A percentile compares a stretch with the other conserved stretches of the same genome.
phyloP scores from a whole-genome alignment of 495 filamentous ascomycete genomes.

The Podospora didyma region DNA sequence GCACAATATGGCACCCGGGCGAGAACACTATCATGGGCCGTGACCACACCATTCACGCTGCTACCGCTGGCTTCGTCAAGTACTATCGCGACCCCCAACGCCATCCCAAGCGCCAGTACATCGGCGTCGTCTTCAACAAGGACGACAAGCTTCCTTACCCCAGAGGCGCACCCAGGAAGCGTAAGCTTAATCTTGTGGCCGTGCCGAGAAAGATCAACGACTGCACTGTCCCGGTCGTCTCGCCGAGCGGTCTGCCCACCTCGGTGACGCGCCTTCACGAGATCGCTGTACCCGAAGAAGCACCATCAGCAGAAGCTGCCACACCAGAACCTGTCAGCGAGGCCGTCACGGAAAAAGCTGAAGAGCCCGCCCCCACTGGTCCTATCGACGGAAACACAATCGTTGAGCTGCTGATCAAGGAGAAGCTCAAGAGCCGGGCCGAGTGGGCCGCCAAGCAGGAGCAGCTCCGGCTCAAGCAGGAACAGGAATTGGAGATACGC shows the following conservation, averaged over 20 bases:
- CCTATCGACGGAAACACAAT: slow-evolving; percentile 19
- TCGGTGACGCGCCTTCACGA: slow-evolving; percentile 37
- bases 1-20: slow-evolving; percentile 89
- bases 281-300: slow-evolving; percentile 11
- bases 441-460: slow-evolving; percentile 31
- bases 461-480: slow-evolving; percentile 10
- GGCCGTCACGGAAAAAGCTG: not conserved
- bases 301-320: not conserved
- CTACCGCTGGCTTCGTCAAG: slow-evolving; percentile 80
- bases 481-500: slow-evolving; percentile 21
- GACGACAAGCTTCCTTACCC: slow-evolving; percentile 71
- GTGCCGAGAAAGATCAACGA: slow-evolving; percentile 28
- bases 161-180: slow-evolving; percentile 57
- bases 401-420: slow-evolving; percentile 32
- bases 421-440: slow-evolving; percentile 29
- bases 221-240: slow-evolving; percentile 21
- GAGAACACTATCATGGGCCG: slow-evolving; percentile 91
- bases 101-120: slow-evolving; percentile 82
- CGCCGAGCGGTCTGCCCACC: slow-evolving; percentile 41
- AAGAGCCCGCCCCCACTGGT: not conserved
- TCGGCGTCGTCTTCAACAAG: slow-evolving; percentile 83
- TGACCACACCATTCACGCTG: slow-evolving; percentile 96
- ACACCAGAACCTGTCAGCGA: not conserved
- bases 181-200: slow-evolving; percentile 67
- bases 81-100: slow-evolving; percentile 84